Evolutionary conservation across 768 basidiomycete species (phyloP).

Genomic region (Rhizopogon vesiculosus): DNA sequence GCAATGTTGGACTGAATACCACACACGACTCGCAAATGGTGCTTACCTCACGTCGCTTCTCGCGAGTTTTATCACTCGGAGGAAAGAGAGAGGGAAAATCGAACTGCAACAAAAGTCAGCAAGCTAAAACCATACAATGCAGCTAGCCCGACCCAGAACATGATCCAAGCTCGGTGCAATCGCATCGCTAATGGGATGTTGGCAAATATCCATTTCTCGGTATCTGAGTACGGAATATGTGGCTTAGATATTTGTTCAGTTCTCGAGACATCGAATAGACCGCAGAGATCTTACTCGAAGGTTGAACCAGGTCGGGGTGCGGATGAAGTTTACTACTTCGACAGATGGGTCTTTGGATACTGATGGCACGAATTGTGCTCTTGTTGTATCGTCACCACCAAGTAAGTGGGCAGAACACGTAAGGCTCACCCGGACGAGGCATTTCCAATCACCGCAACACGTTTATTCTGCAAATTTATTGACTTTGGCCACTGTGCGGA

Average conservation of each 20-base stretch:
- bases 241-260: conserved; percentile 29
- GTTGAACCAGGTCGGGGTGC: conserved; percentile 60
- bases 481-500: conserved; percentile 44
- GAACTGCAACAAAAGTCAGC: conserved; percentile 5
- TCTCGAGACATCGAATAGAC: neutral
- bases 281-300: conserved; percentile 36
- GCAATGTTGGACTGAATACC: neutral
- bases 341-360: conserved; percentile 49
- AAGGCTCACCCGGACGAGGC: conserved; percentile 55
- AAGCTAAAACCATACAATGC: neutral
- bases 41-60: conserved; percentile 11
- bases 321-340: conserved; percentile 50
- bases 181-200: conserved; percentile 48
- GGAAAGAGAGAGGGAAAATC: conserved; percentile 13
- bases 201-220: conserved; percentile 48
- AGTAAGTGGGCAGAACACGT: neutral
- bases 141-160: conserved; percentile 37
- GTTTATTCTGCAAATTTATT: conserved; percentile 37
- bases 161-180: conserved; percentile 45
- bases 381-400: conserved; percentile 19
- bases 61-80: conserved; percentile 6
- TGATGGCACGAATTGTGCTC: conserved; percentile 57
- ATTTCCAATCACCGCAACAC: conserved; percentile 47
- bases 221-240: conserved; percentile 34
- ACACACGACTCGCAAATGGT: neutral